phyloP scores from a whole-genome alignment of 148 eudicot genomes.

The Rhododendron williamsianum region DNA sequence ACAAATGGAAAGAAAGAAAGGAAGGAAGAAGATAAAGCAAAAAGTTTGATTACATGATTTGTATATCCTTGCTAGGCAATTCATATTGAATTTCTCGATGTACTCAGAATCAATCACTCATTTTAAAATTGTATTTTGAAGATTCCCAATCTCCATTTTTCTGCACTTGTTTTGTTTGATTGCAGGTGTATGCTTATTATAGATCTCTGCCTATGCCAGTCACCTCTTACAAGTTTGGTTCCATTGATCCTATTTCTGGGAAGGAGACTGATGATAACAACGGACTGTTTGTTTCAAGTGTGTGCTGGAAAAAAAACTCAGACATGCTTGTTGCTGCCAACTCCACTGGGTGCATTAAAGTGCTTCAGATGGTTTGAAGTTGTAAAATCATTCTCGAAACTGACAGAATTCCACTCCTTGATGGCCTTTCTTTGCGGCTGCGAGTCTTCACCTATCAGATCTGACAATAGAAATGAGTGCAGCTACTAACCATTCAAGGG shows the following conservation, averaged over 20 bases:
- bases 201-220: conserved; percentile 89
- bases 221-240: conserved; percentile 86
- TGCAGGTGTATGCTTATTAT: conserved; percentile 84
- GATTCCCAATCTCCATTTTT: neutral
- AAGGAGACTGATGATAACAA: conserved; percentile 79
- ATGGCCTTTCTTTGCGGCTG: neutral
- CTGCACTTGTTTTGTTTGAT: conserved; percentile 7
- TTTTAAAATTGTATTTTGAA: neutral
- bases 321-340: conserved; percentile 83
- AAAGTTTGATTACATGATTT: neutral
- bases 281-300: conserved; percentile 94
- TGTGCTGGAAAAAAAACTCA: conserved; percentile 88
- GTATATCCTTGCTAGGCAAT: neutral
- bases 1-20: neutral
- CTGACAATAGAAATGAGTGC: neutral
- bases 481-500: neutral
- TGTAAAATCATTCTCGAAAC: neutral
- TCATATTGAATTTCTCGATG: neutral
- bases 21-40: neutral
- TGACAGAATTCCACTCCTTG: neutral
- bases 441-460: neutral
- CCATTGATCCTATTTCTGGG: conserved; percentile 78
- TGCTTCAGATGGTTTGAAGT: conserved; percentile 62
- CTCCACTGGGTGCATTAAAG: conserved; percentile 85
- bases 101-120: neutral